Percentiles rank a stretch among this genome's conserved stretches.
Evolutionary conservation across 106 monocot species (phyloP).

Genomic region (Dioscorea dumetorum): DNA sequence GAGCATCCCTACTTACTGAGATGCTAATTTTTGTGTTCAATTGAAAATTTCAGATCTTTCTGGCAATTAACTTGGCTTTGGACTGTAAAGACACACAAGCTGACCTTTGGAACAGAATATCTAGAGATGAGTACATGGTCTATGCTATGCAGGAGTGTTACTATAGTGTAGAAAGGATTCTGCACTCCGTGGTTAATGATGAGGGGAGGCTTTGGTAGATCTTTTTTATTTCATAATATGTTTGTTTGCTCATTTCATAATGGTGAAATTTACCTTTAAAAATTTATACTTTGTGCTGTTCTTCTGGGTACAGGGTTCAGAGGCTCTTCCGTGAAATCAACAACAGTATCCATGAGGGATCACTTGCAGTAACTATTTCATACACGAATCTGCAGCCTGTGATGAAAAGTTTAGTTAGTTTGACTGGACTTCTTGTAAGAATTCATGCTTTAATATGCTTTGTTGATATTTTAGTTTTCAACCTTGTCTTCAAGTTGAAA

Average conservation of each 20-base stretch:
- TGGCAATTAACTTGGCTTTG: conserved; percentile 71
- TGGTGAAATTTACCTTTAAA: background rate
- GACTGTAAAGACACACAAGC: conserved; percentile 64
- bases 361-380: conserved; percentile 64
- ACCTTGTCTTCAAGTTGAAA: too few species aligned
- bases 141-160: conserved; percentile 94
- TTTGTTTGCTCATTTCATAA: background rate
- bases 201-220: conserved; percentile 85
- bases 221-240: background rate
- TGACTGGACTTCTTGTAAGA: conserved; percentile 95
- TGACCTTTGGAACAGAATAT: conserved; percentile 79
- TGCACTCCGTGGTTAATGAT: conserved; percentile 66
- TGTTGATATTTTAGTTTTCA: background rate
- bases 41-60: conserved; percentile 38
- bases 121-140: conserved; percentile 92
- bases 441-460: background rate
- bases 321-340: conserved; percentile 81
- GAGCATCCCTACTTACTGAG: background rate
- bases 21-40: conserved; percentile 2
- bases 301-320: conserved; percentile 61
- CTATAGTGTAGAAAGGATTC: conserved; percentile 75
- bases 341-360: conserved; percentile 49
- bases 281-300: background rate
- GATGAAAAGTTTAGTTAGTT: conserved; percentile 54
- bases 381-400: conserved; percentile 67